Percentiles rank a stretch among this genome's conserved stretches.
phyloP scores from a whole-genome alignment of 2,329 filamentous ascomycete species.

The Diaporthe ampelina region DNA sequence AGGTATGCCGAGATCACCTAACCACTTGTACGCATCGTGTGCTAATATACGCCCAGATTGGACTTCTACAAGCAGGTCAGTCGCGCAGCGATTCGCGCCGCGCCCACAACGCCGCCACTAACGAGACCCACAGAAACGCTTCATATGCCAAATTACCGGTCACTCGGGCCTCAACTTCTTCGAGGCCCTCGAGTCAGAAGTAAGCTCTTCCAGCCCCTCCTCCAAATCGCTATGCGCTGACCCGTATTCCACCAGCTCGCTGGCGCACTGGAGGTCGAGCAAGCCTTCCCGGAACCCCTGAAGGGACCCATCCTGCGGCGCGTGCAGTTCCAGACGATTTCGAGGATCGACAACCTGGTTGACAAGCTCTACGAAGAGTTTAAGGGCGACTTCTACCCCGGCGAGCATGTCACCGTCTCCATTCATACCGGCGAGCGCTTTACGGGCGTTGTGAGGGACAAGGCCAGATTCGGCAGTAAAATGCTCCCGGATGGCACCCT shows the following conservation, averaged over 20 bases:
- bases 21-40: not conserved
- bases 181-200: slow-evolving; percentile 91
- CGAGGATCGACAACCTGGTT: slow-evolving; percentile 86
- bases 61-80: slow-evolving; percentile 93
- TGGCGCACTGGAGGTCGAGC: slow-evolving; percentile 90
- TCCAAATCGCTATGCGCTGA: slow-evolving; percentile 45
- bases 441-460: slow-evolving; percentile 85
- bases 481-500: slow-evolving; percentile 77
- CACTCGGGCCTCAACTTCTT: slow-evolving; percentile 94
- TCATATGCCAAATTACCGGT: slow-evolving; percentile 96
- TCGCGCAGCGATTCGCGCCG: slow-evolving; percentile 8
- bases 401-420: slow-evolving; percentile 84
- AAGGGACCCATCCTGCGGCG: slow-evolving; percentile 91
- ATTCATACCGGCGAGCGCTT: slow-evolving; percentile 77
- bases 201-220: slow-evolving; percentile 59
- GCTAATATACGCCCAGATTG: slow-evolving; percentile 70
- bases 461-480: slow-evolving; percentile 79
- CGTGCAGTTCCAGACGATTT: slow-evolving; percentile 91
- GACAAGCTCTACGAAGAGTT: slow-evolving; percentile 82
- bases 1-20: slow-evolving; percentile 69
- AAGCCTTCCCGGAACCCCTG: slow-evolving; percentile 89
- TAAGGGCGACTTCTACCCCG: slow-evolving; percentile 91
- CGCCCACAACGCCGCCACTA: slow-evolving; percentile 29
- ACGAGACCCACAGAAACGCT: slow-evolving; percentile 73
- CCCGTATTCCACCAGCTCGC: slow-evolving; percentile 66